Evolutionary conservation across 305 asterid species (phyloP).

Genomic region (Stenogyne calaminthoides): DNA sequence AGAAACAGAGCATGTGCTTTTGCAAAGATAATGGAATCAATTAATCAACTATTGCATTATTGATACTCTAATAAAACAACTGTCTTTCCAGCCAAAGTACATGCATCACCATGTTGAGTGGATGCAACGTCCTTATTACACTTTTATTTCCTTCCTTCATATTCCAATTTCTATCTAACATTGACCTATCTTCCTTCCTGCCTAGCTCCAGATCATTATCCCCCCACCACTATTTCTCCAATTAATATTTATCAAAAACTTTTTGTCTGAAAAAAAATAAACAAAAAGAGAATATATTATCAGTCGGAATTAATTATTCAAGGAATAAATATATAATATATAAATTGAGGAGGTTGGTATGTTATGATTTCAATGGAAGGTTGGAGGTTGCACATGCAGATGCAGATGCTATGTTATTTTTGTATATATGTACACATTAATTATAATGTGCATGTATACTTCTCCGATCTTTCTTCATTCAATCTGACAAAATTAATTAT

Average conservation of each 20-base stretch:
- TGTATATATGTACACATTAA: not conserved
- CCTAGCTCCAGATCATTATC: not conserved
- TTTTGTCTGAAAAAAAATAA: no score
- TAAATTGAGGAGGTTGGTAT: conserved; percentile 58
- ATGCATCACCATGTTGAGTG: conserved; percentile 7
- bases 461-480: not conserved
- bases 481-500: no score
- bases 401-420: not conserved
- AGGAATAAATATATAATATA: not conserved
- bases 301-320: no score
- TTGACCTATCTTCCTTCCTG: not conserved
- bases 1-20: conserved; percentile 24
- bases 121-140: not conserved
- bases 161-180: no score
- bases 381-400: conserved; percentile 18
- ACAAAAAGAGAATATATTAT: no score
- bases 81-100: not conserved
- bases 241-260: not conserved
- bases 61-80: not conserved
- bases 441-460: no score
- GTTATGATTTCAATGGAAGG: not conserved
- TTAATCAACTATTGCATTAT: not conserved
- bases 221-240: no score
- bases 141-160: not conserved
- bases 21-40: conserved; percentile 6